phyloP scores from a whole-genome alignment of 352 stramenopile species.

The Phytophthora melonis region DNA sequence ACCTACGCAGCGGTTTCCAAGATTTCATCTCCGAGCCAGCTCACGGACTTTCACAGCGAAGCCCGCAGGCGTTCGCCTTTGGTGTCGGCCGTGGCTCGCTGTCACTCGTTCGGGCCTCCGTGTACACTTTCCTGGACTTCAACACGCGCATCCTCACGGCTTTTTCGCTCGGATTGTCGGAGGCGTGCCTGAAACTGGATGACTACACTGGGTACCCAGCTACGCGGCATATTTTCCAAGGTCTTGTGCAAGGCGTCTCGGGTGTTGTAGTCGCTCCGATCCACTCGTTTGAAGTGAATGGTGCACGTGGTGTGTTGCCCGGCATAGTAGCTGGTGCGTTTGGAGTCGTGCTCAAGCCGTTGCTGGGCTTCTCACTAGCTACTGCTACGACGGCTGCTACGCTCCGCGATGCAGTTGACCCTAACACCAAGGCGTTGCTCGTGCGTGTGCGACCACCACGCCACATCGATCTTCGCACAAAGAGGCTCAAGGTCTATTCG shows the following conservation, averaged over 20 bases:
- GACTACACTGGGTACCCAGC: slow-evolving; percentile 90
- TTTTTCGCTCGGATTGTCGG: slow-evolving; percentile 81
- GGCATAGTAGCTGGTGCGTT: slow-evolving; percentile 83
- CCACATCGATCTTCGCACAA: slow-evolving; percentile 84
- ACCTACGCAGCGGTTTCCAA: slow-evolving; percentile 80
- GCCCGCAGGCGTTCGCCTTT: slow-evolving; percentile 80
- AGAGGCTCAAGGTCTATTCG: slow-evolving; percentile 85
- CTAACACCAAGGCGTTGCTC: slow-evolving; percentile 83
- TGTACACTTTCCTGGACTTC: slow-evolving; percentile 91
- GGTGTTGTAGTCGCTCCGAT: slow-evolving; percentile 88
- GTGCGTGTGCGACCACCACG: slow-evolving; percentile 81
- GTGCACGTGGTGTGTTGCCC: slow-evolving; percentile 77
- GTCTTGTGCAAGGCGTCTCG: slow-evolving; percentile 85
- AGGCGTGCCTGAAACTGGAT: slow-evolving; percentile 88
- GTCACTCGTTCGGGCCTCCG: slow-evolving; percentile 83
- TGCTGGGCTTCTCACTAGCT: slow-evolving; percentile 80
- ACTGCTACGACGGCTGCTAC: slow-evolving; percentile 76
- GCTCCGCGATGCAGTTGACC: slow-evolving; percentile 81
- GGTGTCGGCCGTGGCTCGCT: slow-evolving; percentile 84
- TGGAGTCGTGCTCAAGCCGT: slow-evolving; percentile 83
- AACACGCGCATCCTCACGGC: slow-evolving; percentile 88
- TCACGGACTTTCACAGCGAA: slow-evolving; percentile 82
- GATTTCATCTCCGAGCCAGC: slow-evolving; percentile 87
- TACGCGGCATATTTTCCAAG: slow-evolving; percentile 89
- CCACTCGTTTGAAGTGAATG: slow-evolving; percentile 83